A percentile compares a stretch with the other conserved stretches of the same genome.
Evolutionary conservation across 345 rosid genomes (phyloP).

Genomic region (Barbarea vulgaris): DNA sequence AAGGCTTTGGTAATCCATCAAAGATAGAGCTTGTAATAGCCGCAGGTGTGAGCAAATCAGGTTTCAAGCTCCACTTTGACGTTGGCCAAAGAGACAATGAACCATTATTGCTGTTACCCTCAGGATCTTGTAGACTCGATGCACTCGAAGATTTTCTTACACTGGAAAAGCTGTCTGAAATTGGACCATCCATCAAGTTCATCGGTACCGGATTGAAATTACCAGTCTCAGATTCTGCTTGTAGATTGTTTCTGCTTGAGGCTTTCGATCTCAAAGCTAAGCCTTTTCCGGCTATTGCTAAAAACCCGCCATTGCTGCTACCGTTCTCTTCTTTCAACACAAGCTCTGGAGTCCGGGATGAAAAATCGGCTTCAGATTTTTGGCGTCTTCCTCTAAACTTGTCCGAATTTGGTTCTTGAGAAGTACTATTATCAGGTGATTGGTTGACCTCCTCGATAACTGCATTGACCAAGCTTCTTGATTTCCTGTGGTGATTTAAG

Average conservation of each 20-base stretch:
- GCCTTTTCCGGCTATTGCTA: constrained; percentile 58
- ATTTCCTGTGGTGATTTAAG: constrained; percentile 52
- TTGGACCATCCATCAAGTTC: constrained; percentile 46
- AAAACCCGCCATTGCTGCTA: constrained; percentile 43
- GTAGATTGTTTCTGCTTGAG: constrained; percentile 47
- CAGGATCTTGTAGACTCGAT: constrained; percentile 74
- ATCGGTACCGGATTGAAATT: constrained; percentile 42
- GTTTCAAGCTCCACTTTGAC: constrained; percentile 66
- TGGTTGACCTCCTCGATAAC: constrained; percentile 52
- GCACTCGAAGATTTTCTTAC: constrained; percentile 91
- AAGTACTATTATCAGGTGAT: constrained; percentile 26
- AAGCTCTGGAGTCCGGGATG: constrained; percentile 52
- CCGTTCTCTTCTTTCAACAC: constrained; percentile 64
- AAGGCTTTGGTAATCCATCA: constrained; percentile 64
- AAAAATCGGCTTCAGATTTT: constrained; percentile 61
- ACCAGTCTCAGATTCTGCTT: constrained; percentile 46
- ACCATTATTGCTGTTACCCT: constrained; percentile 35
- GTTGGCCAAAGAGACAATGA: constrained; percentile 58
- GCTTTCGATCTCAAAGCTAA: constrained; percentile 73
- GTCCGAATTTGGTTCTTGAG: constrained; percentile 43
- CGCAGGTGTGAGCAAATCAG: constrained; percentile 67
- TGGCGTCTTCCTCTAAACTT: constrained; percentile 62
- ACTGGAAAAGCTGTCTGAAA: constrained; percentile 42
- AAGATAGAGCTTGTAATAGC: constrained; percentile 66
- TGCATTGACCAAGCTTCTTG: constrained; percentile 61